Percentiles rank a stretch among this genome's conserved stretches.
Evolutionary conservation across 2,329 filamentous ascomycete genomes (phyloP).

Genomic region (Dactylellina leptospora): DNA sequence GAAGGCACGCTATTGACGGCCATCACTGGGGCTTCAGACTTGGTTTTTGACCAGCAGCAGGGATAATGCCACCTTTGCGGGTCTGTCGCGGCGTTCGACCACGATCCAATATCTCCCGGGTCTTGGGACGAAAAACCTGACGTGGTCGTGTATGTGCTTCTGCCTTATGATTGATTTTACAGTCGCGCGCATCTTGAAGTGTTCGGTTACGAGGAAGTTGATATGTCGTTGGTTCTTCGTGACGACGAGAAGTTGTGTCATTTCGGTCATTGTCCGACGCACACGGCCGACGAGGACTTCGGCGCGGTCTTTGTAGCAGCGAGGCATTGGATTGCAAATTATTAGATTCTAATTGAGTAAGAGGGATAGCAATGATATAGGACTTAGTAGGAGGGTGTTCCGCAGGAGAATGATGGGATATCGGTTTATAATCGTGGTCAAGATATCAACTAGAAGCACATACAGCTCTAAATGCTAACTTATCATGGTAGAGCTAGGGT

Average conservation of each 20-base stretch:
- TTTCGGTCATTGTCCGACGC: background rate
- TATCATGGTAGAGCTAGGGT: background rate
- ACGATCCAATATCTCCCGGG: constrained; percentile 1
- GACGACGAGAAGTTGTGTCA: constrained; percentile 1
- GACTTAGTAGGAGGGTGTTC: background rate
- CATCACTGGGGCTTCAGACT: too few relatives aligned
- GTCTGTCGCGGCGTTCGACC: background rate
- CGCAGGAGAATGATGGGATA: too few relatives aligned
- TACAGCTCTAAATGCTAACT: background rate
- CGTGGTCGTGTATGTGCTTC: background rate
- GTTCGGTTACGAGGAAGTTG: background rate
- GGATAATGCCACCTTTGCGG: constrained; percentile 17
- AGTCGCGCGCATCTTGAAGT: constrained; percentile 12
- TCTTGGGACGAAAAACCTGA: background rate
- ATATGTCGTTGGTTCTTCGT: background rate
- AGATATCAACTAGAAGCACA: too few relatives aligned
- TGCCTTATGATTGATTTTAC: background rate
- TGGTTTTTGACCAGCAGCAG: constrained; percentile 15
- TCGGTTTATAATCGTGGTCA: too few relatives aligned
- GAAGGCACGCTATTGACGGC: background rate
- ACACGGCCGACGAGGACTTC: background rate
- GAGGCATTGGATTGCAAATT: background rate
- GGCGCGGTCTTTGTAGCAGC: constrained; percentile 12
- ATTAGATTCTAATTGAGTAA: background rate
- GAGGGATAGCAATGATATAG: background rate